phyloP scores from a whole-genome alignment of 257 asterid species.

The Salvia rosmarinus region DNA sequence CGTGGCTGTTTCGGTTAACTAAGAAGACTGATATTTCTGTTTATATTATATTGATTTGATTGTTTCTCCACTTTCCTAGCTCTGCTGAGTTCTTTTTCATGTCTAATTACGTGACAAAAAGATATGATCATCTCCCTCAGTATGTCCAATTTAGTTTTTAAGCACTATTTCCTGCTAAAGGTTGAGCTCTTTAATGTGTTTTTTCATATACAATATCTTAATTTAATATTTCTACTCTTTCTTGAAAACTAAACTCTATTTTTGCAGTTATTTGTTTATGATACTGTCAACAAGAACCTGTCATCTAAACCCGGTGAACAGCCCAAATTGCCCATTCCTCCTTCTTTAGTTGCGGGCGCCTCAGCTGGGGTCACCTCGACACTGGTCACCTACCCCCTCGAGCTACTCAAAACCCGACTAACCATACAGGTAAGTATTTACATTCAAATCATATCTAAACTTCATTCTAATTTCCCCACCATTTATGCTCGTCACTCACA shows the following conservation, averaged over 20 bases:
- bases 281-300: conserved; percentile 82
- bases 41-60: background rate
- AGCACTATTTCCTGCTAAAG: conserved; percentile 8
- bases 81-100: conserved; percentile 1
- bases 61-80: background rate
- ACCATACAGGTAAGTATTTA: conserved; percentile 72
- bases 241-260: conserved; percentile 22
- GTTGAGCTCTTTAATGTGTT: background rate
- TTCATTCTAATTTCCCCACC: conserved; percentile 6
- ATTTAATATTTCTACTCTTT: background rate
- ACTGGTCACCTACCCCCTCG: conserved; percentile 88
- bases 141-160: background rate
- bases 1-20: no score
- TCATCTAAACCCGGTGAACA: conserved; percentile 68
- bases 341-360: conserved; percentile 90
- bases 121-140: background rate
- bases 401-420: conserved; percentile 86
- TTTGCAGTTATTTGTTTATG: conserved; percentile 79
- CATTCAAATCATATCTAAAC: background rate
- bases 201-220: background rate
- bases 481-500: conserved; percentile 28
- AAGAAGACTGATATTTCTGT: background rate
- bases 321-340: conserved; percentile 72
- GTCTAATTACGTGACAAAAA: background rate
- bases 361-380: conserved; percentile 97